phyloP scores from a whole-genome alignment of 2,329 filamentous ascomycete species.

The Colletotrichum scovillei region DNA sequence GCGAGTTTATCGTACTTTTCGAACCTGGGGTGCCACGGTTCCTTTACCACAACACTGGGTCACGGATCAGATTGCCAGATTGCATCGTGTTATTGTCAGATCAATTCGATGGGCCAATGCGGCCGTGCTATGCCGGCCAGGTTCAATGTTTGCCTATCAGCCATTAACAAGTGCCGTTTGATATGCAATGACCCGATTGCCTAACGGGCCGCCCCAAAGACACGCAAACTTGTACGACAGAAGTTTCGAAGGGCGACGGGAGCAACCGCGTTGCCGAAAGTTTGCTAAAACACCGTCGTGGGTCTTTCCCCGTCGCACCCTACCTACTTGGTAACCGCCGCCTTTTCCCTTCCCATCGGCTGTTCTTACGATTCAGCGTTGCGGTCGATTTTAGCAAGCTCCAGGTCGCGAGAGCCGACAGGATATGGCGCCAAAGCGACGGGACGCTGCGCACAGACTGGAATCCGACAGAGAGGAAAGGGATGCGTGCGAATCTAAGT shows the following conservation, averaged over 20 bases:
- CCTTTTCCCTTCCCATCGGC: not conserved
- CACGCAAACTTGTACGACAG: not conserved
- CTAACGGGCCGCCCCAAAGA: not conserved
- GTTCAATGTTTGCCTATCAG: not conserved
- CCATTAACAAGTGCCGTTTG: not conserved
- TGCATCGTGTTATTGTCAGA: slow-evolving; percentile 12
- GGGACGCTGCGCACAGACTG: slow-evolving; percentile 26
- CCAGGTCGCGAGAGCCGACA: not conserved
- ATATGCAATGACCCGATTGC: not conserved
- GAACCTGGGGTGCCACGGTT: slow-evolving; percentile 2
- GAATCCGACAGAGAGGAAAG: slow-evolving; percentile 25
- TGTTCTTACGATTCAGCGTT: not conserved
- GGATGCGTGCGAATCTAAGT: slow-evolving; percentile 27
- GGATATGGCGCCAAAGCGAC: slow-evolving; percentile 3
- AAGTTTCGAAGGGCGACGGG: slow-evolving; percentile 2
- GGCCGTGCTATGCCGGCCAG: not conserved
- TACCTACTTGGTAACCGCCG: not conserved
- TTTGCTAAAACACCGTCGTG: slow-evolving; percentile 17
- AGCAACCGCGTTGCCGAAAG: slow-evolving; percentile 28
- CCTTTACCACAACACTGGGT: slow-evolving; percentile 28
- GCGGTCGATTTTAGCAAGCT: not conserved
- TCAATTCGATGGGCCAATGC: not conserved
- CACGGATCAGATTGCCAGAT: slow-evolving; percentile 20
- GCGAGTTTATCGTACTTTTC: slow-evolving; percentile 15
- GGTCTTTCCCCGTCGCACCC: not conserved